A percentile compares a stretch with the other conserved stretches of the same genome.
phyloP scores from a whole-genome alignment of 2,329 filamentous ascomycete genomes.

The Cadophora sp. region DNA sequence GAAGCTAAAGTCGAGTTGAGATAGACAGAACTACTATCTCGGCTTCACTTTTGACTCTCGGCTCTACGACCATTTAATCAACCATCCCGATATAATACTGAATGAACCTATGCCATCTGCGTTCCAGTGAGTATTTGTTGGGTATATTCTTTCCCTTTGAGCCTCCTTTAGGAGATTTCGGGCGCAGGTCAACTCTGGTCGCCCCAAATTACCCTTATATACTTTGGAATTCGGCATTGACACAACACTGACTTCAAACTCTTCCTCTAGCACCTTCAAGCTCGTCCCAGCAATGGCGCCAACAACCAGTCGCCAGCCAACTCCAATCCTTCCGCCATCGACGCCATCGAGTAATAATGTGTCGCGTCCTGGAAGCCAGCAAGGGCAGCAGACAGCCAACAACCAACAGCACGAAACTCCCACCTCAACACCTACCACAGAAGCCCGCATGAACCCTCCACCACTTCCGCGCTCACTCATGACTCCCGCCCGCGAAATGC shows the following conservation, averaged over 20 bases:
- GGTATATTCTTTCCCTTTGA: neutral
- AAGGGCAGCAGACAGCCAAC: constrained; percentile 26
- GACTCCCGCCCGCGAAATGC: constrained; percentile 43
- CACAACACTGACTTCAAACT: neutral
- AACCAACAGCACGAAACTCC: constrained; percentile 34
- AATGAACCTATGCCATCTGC: constrained; percentile 38
- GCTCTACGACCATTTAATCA: neutral
- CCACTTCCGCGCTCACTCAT: constrained; percentile 41
- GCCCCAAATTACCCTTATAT: neutral
- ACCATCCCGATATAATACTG: constrained; percentile 13
- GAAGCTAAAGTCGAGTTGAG: neutral
- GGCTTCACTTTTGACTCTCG: neutral
- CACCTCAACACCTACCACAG: constrained; percentile 39
- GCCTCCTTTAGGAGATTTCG: neutral
- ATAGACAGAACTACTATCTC: neutral
- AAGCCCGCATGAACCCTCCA: constrained; percentile 44
- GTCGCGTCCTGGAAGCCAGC: constrained; percentile 30
- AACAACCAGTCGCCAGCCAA: constrained; percentile 34
- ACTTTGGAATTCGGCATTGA: neutral
- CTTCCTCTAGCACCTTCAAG: constrained; percentile 39
- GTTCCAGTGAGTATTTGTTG: constrained; percentile 31
- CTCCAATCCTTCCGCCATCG: constrained; percentile 40
- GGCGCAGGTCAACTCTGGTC: neutral
- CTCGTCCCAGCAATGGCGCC: constrained; percentile 42
- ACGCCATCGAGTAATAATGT: constrained; percentile 37